These are phyloP conservation scores for Fonsecaea pugnacius DNA, from an alignment of 2,329 filamentous ascomycete species.

Conservation along the genomic window DNA sequence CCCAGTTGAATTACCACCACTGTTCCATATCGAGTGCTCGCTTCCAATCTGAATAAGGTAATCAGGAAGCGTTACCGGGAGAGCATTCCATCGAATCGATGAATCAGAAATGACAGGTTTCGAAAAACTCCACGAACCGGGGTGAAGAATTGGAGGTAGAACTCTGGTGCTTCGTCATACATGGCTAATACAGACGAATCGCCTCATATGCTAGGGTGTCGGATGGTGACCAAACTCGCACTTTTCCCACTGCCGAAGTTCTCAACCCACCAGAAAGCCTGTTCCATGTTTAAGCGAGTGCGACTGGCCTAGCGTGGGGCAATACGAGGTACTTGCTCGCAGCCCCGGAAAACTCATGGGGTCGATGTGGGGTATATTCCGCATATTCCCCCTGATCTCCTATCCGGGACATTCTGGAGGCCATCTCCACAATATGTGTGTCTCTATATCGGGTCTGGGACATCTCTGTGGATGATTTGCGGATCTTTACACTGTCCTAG, in stretches of 20 bases:
- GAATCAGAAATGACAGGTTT: constrained; percentile 3
- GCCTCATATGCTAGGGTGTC: not conserved
- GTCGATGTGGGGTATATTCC: constrained; percentile 14
- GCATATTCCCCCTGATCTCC: constrained; percentile 1
- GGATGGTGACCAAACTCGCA: not conserved
- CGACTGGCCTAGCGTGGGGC: not conserved
- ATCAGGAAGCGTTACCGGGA: not conserved
- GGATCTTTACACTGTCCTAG: constrained; percentile 3
- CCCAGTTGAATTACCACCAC: not conserved
- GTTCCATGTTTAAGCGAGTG: not conserved
- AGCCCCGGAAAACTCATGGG: constrained; percentile 11
- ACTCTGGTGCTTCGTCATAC: constrained; percentile 7
- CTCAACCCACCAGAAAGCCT: not conserved
- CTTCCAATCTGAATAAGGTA: not conserved
- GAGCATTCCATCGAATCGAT: not conserved
- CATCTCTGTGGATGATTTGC: not conserved
- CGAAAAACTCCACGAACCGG: not conserved
- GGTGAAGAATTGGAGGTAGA: not conserved
- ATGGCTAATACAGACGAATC: constrained; percentile 3
- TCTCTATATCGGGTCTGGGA: not conserved
- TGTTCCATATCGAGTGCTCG: not conserved
- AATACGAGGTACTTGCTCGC: not conserved
- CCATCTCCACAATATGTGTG: not conserved
- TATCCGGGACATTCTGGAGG: constrained; percentile 15
- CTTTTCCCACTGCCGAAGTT: not conserved